These are phyloP conservation scores for Mycena kentingensis DNA, from an alignment of 768 basidiomycete genomes.

Conservation along the genomic window DNA sequence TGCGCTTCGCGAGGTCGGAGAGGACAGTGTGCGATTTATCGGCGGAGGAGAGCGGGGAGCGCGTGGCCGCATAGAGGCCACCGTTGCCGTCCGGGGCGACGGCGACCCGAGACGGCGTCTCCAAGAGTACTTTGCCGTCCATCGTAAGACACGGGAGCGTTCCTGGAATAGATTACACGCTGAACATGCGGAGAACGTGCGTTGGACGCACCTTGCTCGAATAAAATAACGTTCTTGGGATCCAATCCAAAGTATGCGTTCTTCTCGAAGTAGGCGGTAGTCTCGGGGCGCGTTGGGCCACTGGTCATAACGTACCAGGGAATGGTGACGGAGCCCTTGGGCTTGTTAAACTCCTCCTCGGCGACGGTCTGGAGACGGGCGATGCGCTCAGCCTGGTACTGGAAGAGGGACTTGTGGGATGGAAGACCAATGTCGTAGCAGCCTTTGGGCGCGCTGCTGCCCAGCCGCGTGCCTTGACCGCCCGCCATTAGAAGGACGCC, in stretches of 20 bases:
- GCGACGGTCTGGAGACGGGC: slow-evolving; percentile 79
- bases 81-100: slow-evolving; percentile 98
- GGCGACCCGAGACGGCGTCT: slow-evolving; percentile 76
- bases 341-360: slow-evolving; percentile 52
- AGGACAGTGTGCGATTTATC: slow-evolving; percentile 74
- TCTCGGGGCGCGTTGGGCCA: slow-evolving; percentile 88
- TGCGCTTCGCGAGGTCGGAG: slow-evolving; percentile 73
- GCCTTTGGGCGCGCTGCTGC: slow-evolving; percentile 91
- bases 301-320: slow-evolving; percentile 99
- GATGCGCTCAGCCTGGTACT: slow-evolving; percentile 97
- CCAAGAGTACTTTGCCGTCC: slow-evolving; percentile 92
- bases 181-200: slow-evolving; percentile 12
- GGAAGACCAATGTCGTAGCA: slow-evolving; percentile 97
- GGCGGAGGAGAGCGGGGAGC: slow-evolving; percentile 64
- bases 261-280: slow-evolving; percentile 80
- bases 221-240: slow-evolving; percentile 81
- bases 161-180: slow-evolving; percentile 50
- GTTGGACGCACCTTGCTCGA: slow-evolving; percentile 82
- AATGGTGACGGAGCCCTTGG: slow-evolving; percentile 65
- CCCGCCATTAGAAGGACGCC: slow-evolving; percentile 98
- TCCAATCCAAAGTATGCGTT: slow-evolving; percentile 83
- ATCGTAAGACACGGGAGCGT: slow-evolving; percentile 92
- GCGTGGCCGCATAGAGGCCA: slow-evolving; percentile 93
- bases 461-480: slow-evolving; percentile 94
- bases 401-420: slow-evolving; percentile 92